Evolutionary conservation across 805 yeast genomes (phyloP).

Genomic region (Sugiyamaella floridensis): DNA sequence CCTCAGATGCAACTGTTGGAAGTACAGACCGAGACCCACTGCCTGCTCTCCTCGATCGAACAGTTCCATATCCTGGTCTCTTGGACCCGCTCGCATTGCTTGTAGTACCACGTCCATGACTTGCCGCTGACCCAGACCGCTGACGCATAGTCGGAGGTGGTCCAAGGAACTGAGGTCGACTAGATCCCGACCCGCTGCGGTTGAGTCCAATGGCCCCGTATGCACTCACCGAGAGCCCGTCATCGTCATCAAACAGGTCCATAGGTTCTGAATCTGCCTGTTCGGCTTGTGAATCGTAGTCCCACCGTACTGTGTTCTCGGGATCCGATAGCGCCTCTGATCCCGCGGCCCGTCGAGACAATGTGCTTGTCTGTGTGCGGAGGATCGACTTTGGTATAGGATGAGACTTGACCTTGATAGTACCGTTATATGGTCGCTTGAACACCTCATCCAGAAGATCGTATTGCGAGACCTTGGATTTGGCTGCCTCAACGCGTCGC

Average conservation of each 20-base stretch:
- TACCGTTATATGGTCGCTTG: conserved; percentile 25
- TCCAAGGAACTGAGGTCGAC: background rate
- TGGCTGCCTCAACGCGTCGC: conserved; percentile 4
- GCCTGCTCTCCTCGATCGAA: background rate
- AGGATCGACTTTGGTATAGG: conserved; percentile 2
- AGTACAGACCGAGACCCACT: background rate
- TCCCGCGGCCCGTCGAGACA: background rate
- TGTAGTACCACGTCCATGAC: background rate
- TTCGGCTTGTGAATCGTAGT: conserved; percentile 1
- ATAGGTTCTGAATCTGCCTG: conserved; percentile 5
- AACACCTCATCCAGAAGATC: conserved; percentile 28
- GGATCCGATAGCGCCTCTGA: conserved; percentile 5
- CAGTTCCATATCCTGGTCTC: background rate
- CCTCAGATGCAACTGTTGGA: background rate
- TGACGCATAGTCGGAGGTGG: background rate
- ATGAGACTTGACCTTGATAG: conserved; percentile 14
- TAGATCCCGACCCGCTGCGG: background rate
- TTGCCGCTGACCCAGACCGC: background rate
- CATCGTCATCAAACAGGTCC: conserved; percentile 1
- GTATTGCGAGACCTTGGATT: conserved; percentile 22
- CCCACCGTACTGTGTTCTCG: conserved; percentile 2
- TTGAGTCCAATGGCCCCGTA: background rate
- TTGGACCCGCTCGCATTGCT: background rate
- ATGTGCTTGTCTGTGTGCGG: background rate
- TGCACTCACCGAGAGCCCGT: background rate